Conservation (phyloP, 805 yeast genomes). For the Suhomyces sp. region DNA sequence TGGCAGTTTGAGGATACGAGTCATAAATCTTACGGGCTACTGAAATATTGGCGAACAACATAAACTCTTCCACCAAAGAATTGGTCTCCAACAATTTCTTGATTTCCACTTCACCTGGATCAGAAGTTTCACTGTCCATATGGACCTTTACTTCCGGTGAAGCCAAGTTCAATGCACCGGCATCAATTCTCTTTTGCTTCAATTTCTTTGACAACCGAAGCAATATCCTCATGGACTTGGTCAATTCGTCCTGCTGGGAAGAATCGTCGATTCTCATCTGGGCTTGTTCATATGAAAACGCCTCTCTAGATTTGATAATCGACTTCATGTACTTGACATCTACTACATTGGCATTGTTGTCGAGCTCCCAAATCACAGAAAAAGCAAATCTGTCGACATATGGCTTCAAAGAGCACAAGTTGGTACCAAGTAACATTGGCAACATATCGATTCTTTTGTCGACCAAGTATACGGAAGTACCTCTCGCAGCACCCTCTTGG, state of each 20-base stretch:
- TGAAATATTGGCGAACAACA: constrained; percentile 94
- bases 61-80: constrained; percentile 95
- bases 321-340: constrained; percentile 80
- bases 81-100: constrained; percentile 86
- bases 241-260: constrained; percentile 73
- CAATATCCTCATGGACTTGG: constrained; percentile 83
- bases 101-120: constrained; percentile 92
- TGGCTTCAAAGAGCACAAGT: constrained; percentile 91
- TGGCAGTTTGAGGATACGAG: constrained; percentile 95
- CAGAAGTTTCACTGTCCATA: constrained; percentile 95
- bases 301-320: constrained; percentile 85
- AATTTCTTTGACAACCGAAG: constrained; percentile 76
- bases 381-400: constrained; percentile 95
- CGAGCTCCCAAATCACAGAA: constrained; percentile 94
- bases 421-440: constrained; percentile 92
- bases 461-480: constrained; percentile 94
- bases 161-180: constrained; percentile 95
- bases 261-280: constrained; percentile 86
- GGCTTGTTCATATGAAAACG: constrained; percentile 92
- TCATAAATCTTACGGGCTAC: constrained; percentile 92
- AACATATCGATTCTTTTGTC: constrained; percentile 99
- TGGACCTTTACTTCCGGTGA: constrained; percentile 98
- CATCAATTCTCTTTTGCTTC: constrained; percentile 81
- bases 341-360: constrained; percentile 79
- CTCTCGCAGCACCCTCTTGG: constrained; percentile 94